phyloP scores from a whole-genome alignment of 148 eudicot genomes.

The Rhododendron griersonianum region DNA sequence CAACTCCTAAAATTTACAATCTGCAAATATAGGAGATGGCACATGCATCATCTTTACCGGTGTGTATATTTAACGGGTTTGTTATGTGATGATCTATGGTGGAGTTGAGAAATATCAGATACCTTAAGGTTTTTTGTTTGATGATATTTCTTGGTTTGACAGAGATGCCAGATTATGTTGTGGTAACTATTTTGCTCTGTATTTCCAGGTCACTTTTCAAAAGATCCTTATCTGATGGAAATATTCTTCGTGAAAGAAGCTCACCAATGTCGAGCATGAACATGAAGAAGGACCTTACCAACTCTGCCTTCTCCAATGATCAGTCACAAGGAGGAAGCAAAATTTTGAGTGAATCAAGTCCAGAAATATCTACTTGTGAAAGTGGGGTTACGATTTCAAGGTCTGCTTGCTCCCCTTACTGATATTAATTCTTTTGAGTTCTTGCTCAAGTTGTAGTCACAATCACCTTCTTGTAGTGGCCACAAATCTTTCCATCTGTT shows the following conservation, averaged over 20 bases:
- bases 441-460: background rate
- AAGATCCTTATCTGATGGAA: slow-evolving; percentile 85
- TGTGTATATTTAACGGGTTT: background rate
- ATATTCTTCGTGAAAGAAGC: slow-evolving; percentile 55
- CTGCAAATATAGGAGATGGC: background rate
- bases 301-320: slow-evolving; percentile 31
- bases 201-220: slow-evolving; percentile 50
- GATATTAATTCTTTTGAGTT: background rate
- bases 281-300: slow-evolving; percentile 29
- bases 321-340: slow-evolving; percentile 39
- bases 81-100: background rate
- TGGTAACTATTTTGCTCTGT: slow-evolving; percentile 6
- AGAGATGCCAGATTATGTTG: background rate
- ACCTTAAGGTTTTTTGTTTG: background rate
- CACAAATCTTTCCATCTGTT: background rate
- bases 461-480: background rate
- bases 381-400: slow-evolving; percentile 58
- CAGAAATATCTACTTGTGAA: slow-evolving; percentile 53
- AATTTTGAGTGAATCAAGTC: slow-evolving; percentile 48
- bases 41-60: background rate
- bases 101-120: background rate
- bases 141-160: slow-evolving; percentile 2
- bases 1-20: background rate
- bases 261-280: slow-evolving; percentile 34
- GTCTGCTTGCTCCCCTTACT: slow-evolving; percentile 25